Percentiles rank a stretch among this genome's conserved stretches.
Conservation (phyloP, 371 early-diverging fungal genomes). For the Lichtheimia ornata region DNA sequence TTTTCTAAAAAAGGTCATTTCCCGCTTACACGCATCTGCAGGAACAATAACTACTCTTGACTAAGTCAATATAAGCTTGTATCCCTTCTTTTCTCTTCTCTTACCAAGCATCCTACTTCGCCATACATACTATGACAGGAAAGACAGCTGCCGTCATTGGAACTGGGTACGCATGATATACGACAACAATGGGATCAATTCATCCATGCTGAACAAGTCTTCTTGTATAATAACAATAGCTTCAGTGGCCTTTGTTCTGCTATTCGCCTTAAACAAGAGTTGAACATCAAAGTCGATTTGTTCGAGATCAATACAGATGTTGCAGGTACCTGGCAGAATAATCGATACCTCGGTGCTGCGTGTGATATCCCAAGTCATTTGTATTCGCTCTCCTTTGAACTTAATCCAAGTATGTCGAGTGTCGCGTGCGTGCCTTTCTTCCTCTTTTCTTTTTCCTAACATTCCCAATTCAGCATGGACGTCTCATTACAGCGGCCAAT, state of each 20-base stretch:
- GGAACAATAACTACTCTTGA: no score
- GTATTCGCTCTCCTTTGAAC: conserved; percentile 53
- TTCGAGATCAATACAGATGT: conserved; percentile 57
- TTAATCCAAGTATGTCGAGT: conserved; percentile 37
- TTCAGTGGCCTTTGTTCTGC: conserved; percentile 66
- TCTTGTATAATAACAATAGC: conserved; percentile 18
- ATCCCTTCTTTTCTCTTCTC: no score
- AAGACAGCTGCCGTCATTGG: conserved; percentile 23
- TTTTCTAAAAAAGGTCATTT: no score
- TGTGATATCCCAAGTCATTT: conserved; percentile 63
- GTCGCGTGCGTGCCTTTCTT: neutral
- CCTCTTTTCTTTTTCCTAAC: neutral
- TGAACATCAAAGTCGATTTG: conserved; percentile 48
- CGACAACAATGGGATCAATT: neutral
- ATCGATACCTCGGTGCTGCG: conserved; percentile 59
- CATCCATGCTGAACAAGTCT: neutral
- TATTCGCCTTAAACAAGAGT: conserved; percentile 51
- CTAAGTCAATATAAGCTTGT: no score
- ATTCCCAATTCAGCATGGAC: conserved; percentile 50
- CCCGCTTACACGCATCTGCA: no score
- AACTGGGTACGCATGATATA: conserved; percentile 21
- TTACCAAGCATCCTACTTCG: no score
- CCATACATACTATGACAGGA: neutral
- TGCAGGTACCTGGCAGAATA: conserved; percentile 67
- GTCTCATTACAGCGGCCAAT: conserved; percentile 35